Evolutionary conservation across 176 grass and related monocot genomes (phyloP).

Genomic region (Hordeum marinum): DNA sequence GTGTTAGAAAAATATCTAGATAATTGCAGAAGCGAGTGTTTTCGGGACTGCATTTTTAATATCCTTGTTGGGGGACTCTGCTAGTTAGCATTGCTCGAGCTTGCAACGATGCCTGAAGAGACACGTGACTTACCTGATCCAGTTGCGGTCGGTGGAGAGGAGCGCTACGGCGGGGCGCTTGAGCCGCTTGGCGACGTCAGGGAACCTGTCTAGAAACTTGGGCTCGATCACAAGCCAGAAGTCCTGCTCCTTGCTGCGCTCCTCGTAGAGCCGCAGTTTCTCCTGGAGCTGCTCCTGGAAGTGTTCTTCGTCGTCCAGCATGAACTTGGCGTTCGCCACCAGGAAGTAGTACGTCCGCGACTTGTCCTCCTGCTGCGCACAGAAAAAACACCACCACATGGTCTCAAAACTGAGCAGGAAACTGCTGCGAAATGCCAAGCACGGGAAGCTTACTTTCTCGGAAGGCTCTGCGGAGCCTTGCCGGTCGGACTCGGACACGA

Average conservation of each 20-base stretch:
- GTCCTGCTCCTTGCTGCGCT: slow-evolving; percentile 70
- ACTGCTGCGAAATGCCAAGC: background rate
- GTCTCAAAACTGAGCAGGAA: background rate
- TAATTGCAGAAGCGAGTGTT: background rate
- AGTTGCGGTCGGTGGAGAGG: slow-evolving; percentile 74
- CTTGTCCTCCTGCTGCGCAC: slow-evolving; percentile 43
- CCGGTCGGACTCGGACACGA: slow-evolving; percentile 57
- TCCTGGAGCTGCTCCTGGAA: slow-evolving; percentile 88
- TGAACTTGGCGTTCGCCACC: slow-evolving; percentile 95
- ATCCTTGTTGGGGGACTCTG: background rate
- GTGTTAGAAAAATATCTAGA: background rate
- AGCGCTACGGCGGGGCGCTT: slow-evolving; percentile 81
- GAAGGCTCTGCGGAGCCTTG: slow-evolving; percentile 37
- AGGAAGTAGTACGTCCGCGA: slow-evolving; percentile 70
- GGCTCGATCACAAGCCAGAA: slow-evolving; percentile 97
- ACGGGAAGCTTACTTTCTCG: slow-evolving; percentile 38
- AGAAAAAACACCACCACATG: background rate
- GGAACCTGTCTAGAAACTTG: slow-evolving; percentile 86
- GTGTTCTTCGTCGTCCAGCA: slow-evolving; percentile 97
- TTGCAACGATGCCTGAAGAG: background rate
- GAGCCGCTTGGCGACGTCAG: slow-evolving; percentile 64
- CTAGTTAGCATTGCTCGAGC: background rate
- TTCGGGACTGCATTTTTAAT: background rate
- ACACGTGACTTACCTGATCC: slow-evolving; percentile 67
- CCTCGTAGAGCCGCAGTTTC: slow-evolving; percentile 54